Conservation (phyloP, 495 filamentous ascomycete genomes). For the Niebla homalea region DNA sequence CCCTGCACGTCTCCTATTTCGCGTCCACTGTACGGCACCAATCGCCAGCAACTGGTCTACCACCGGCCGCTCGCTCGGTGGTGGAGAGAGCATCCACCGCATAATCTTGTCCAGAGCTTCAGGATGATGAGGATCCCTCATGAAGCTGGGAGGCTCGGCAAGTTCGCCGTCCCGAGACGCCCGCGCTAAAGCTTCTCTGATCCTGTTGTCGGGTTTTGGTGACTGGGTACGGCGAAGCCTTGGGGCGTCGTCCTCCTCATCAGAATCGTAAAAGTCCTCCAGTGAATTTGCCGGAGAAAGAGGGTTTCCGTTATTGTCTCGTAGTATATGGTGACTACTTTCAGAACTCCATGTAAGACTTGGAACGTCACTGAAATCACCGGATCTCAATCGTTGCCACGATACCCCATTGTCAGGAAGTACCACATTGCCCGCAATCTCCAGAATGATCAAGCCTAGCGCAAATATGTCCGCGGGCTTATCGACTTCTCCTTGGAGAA, state of each 20-base stretch:
- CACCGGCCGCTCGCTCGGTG: slow-evolving; percentile 59
- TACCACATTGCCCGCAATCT: slow-evolving; percentile 82
- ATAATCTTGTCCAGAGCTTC: slow-evolving; percentile 76
- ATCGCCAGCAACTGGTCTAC: slow-evolving; percentile 55
- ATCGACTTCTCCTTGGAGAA: slow-evolving; percentile 69
- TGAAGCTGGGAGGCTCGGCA: slow-evolving; percentile 67
- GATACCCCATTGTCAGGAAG: slow-evolving; percentile 81
- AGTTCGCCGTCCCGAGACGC: slow-evolving; percentile 50
- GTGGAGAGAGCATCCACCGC: slow-evolving; percentile 70
- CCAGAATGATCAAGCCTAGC: slow-evolving; percentile 82
- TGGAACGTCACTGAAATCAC: slow-evolving; percentile 75
- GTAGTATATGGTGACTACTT: slow-evolving; percentile 40
- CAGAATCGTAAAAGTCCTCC: slow-evolving; percentile 38
- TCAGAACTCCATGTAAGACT: slow-evolving; percentile 67
- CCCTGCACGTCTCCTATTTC: slow-evolving; percentile 57
- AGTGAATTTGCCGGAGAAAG: slow-evolving; percentile 34
- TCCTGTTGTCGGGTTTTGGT: slow-evolving; percentile 10
- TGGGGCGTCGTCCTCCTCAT: slow-evolving; percentile 34
- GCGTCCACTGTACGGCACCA: slow-evolving; percentile 64
- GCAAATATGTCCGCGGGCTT: slow-evolving; percentile 90
- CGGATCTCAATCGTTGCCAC: slow-evolving; percentile 77
- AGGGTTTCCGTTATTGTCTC: slow-evolving; percentile 63
- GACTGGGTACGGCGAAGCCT: slow-evolving; percentile 10
- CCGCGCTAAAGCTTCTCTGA: slow-evolving; percentile 15
- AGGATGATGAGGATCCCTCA: slow-evolving; percentile 55